Evolutionary conservation across 305 asterid genomes (phyloP).

Genomic region (Ilex paraguariensis): DNA sequence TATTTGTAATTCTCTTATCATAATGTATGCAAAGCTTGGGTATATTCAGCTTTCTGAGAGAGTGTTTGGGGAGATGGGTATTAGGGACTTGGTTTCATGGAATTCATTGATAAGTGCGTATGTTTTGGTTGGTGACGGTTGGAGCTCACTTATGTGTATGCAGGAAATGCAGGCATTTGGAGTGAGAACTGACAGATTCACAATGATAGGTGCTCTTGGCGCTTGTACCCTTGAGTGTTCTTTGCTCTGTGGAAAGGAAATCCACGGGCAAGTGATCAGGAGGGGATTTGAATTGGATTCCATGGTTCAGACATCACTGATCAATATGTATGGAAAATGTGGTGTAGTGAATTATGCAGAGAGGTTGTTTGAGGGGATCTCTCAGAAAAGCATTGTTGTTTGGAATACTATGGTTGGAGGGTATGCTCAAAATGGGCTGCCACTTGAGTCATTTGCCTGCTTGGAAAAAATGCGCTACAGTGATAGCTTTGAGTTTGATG

Average conservation of each 20-base stretch:
- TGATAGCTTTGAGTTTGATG: slow-evolving; percentile 38
- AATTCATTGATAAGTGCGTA: slow-evolving; percentile 61
- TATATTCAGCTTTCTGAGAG: slow-evolving; percentile 37
- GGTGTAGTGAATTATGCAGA: slow-evolving; percentile 41
- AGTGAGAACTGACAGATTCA: slow-evolving; percentile 39
- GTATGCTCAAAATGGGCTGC: slow-evolving; percentile 26
- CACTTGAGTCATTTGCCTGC: slow-evolving; percentile 37
- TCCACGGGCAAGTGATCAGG: slow-evolving; percentile 43
- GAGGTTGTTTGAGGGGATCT: slow-evolving; percentile 28
- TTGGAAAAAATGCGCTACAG: slow-evolving; percentile 30
- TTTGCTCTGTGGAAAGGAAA: slow-evolving; percentile 47
- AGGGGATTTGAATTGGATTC: slow-evolving; percentile 40
- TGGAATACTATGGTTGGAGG: slow-evolving; percentile 64
- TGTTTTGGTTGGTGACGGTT: slow-evolving; percentile 41
- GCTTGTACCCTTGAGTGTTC: slow-evolving; percentile 38
- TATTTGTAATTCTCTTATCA: slow-evolving; percentile 47
- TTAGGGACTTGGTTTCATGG: slow-evolving; percentile 61
- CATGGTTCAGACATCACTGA: slow-evolving; percentile 52
- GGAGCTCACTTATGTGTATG: slow-evolving; percentile 36
- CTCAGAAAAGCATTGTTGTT: slow-evolving; percentile 35
- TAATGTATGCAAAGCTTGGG: slow-evolving; percentile 57
- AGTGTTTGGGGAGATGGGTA: slow-evolving; percentile 39
- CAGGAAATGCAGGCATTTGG: slow-evolving; percentile 37
- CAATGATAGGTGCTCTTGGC: slow-evolving; percentile 35
- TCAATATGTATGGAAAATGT: slow-evolving; percentile 68